Evolutionary conservation across 1,284 basidiomycete genomes (phyloP), one percentile per base, ranked within the genome.

Genomic region (Cutaneotrichosporon sp.): DNA sequence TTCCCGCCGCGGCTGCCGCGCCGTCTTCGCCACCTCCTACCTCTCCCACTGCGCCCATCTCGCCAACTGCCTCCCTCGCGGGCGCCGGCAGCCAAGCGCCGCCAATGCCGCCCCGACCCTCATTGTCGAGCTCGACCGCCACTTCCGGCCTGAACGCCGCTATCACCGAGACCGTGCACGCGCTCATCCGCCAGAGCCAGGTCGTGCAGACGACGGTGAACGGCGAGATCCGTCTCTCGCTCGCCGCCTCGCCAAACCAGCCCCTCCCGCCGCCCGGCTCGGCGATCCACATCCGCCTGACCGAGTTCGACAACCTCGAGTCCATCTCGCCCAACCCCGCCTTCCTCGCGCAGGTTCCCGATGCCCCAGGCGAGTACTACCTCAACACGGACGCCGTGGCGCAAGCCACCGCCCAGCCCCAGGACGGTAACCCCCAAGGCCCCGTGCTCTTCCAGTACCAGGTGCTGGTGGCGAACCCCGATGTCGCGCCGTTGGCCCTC

Each of bases 301-400:
- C 78, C 24, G 69, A 75, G 24, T 82, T 82, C 60, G 82, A 83
- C 62, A 69, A 74, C 42, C 70, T 84, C 25, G 83, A 84, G 45
- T 83, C 83, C 64, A 80, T 81, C 14, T 81, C 81, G 7, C 83
- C 83, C 9, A 84, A 84, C 67, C 81, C 83, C 27, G 76, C 76
- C 3, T 83, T 80, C 68, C 72, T 84, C 13, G 63, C 73, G 10
- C 74, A 81, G 24, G 70, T 82, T 0, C 72, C 77, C 4, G 79
- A 78, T 22, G 63, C 54, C 10, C 78, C 79, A 0, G 82, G 83
- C 25, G 82, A 83, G 63, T 85, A 82, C 66, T 70, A 77, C 52
- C 69, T 84, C 45, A 79, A 84, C 60, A 61, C 81, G 24, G 75
- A 77, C 51, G 67, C 78, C 13, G 67, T 82, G 8, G 68, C 76